phyloP scores from a whole-genome alignment of 2,329 filamentous ascomycete species.

The Penicillium sp. region DNA sequence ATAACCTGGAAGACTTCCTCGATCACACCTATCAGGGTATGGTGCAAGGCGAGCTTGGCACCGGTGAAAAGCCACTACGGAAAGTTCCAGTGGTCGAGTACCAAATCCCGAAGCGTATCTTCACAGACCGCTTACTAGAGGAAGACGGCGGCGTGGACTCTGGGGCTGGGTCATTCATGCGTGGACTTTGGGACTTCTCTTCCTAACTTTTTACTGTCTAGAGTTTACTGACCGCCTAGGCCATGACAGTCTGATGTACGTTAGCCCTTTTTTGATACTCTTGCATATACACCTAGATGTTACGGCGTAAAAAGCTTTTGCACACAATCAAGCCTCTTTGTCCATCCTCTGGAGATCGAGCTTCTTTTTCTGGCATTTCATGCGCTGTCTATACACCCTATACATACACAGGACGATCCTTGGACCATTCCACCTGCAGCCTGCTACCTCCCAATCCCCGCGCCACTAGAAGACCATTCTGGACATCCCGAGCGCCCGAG shows the following conservation, averaged over 20 bases:
- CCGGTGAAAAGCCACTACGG: slow-evolving; percentile 70
- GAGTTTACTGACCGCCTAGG: neutral
- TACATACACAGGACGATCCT: neutral
- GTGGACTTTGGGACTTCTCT: slow-evolving; percentile 42
- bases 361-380: neutral
- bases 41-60: slow-evolving; percentile 73
- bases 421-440: neutral
- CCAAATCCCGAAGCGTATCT: slow-evolving; percentile 86
- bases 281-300: slow-evolving; percentile 18
- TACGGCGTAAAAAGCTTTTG: neutral
- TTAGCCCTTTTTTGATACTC: slow-evolving; percentile 6
- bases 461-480: neutral
- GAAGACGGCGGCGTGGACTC: slow-evolving; percentile 44
- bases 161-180: slow-evolving; percentile 38
- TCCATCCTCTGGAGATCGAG: too few species aligned
- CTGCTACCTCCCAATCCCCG: neutral
- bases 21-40: slow-evolving; percentile 84
- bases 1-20: slow-evolving; percentile 95
- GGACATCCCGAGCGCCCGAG: neutral
- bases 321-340: neutral
- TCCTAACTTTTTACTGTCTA: slow-evolving; percentile 6
- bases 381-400: neutral
- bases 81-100: slow-evolving; percentile 89
- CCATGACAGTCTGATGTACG: neutral
- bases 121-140: slow-evolving; percentile 50